These are phyloP conservation scores for Acer campestre DNA, from an alignment of 345 rosid genomes.

Conservation along the genomic window DNA sequence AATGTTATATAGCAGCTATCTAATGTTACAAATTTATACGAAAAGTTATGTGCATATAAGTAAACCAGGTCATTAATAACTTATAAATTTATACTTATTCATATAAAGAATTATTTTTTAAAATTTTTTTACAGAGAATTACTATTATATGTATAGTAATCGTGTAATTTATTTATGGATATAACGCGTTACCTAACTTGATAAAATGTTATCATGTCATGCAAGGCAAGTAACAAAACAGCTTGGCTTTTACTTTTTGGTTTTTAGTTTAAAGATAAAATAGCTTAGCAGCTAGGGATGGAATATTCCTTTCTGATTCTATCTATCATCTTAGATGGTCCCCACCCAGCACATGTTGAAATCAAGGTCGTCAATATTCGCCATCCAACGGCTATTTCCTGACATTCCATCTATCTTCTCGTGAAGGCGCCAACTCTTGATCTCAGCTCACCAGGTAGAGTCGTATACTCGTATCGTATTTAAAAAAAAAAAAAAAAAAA, in stretches of 20 bases:
- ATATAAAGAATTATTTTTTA: not conserved
- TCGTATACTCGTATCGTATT: no score
- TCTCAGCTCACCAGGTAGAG: no score
- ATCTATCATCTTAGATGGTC: not conserved
- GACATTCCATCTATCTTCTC: not conserved
- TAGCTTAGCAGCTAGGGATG: not conserved
- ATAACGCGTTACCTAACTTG: no score
- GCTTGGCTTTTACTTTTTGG: not conserved
- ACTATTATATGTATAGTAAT: no score
- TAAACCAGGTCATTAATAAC: not conserved
- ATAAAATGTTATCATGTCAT: no score
- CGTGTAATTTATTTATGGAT: no score
- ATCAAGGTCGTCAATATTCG: not conserved
- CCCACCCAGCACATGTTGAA: not conserved
- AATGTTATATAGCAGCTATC: no score
- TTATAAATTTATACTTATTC: not conserved
- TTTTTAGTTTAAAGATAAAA: not conserved
- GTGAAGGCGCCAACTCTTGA: not conserved
- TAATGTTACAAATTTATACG: no score
- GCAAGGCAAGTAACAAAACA: not conserved
- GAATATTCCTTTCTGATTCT: not conserved
- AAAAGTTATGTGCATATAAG: not conserved
- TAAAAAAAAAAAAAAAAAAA: no score
- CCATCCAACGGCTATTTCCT: slow-evolving; percentile 10
- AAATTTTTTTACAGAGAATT: no score